These are phyloP conservation scores for Phytophthora pinifolia DNA, from an alignment of 352 stramenopile species.

Conservation along the genomic window DNA sequence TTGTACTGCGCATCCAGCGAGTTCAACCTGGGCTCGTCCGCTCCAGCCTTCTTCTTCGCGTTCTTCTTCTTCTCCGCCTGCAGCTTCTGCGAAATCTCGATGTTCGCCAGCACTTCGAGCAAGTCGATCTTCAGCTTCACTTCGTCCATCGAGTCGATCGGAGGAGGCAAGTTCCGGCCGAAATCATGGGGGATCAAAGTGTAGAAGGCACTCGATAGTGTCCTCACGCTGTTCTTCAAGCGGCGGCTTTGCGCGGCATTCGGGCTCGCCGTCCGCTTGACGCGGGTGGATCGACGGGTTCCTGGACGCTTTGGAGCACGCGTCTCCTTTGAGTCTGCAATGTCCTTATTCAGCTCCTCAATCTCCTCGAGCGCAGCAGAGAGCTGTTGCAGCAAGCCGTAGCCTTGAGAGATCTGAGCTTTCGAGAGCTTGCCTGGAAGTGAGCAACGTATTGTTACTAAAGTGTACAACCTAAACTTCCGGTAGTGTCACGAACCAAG, in stretches of 20 bases:
- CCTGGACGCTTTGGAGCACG: conserved; percentile 9
- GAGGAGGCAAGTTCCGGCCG: conserved; percentile 48
- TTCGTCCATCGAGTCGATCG: conserved; percentile 60
- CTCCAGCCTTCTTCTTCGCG: conserved; percentile 17
- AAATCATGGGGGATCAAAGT: conserved; percentile 75
- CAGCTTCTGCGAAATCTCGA: conserved; percentile 70
- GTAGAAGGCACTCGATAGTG: conserved; percentile 68
- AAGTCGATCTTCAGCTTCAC: conserved; percentile 72
- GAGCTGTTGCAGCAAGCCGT: conserved; percentile 51
- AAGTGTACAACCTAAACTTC: too few relatives aligned
- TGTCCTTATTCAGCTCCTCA: conserved; percentile 31
- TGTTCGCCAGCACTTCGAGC: conserved; percentile 61
- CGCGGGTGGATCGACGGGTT: conserved; percentile 28
- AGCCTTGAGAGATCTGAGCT: conserved; percentile 64
- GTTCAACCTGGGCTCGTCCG: conserved; percentile 27
- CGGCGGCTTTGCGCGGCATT: conserved; percentile 36
- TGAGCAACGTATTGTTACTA: background rate
- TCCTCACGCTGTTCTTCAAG: conserved; percentile 54
- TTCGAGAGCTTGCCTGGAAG: conserved; percentile 46
- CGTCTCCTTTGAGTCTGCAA: background rate
- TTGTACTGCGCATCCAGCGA: conserved; percentile 66
- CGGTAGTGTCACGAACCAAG: conserved; percentile 28
- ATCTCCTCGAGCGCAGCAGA: conserved; percentile 54
- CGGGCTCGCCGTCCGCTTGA: conserved; percentile 25
- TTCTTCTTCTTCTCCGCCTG: conserved; percentile 51